Percentiles rank a stretch among this genome's conserved stretches.
Conservation (phyloP, 2,329 filamentous ascomycete genomes). For the Beauveria sp. region DNA sequence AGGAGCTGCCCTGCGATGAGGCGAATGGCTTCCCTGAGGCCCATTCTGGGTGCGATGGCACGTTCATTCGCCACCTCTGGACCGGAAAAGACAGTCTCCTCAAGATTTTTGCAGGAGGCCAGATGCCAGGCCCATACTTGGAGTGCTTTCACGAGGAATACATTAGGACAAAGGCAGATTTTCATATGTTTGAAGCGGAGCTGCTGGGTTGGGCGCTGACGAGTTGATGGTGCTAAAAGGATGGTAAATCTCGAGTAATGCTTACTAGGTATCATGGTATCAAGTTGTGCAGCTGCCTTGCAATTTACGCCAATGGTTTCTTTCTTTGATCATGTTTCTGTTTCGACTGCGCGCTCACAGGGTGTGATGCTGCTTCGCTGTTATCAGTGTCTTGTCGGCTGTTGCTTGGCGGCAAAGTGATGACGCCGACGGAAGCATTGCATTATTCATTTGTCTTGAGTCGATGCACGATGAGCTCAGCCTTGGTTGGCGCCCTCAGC, state of each 20-base stretch:
- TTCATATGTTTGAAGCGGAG: slow-evolving; percentile 29
- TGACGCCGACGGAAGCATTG: neutral
- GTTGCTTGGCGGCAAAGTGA: neutral
- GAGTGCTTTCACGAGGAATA: slow-evolving; percentile 30
- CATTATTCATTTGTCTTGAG: neutral
- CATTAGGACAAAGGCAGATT: slow-evolving; percentile 25
- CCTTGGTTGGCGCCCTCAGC: neutral
- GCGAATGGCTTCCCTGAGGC: slow-evolving; percentile 37
- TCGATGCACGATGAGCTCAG: neutral
- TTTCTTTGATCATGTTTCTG: neutral
- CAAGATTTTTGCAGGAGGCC: slow-evolving; percentile 30
- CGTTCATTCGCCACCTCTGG: slow-evolving; percentile 37
- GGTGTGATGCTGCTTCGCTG: neutral
- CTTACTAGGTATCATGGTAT: neutral
- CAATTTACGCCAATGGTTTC: neutral
- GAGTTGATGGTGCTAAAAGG: neutral
- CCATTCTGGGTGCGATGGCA: slow-evolving; percentile 29
- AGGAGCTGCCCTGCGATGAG: slow-evolving; percentile 32
- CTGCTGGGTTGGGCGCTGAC: slow-evolving; percentile 20
- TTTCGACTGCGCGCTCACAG: neutral
- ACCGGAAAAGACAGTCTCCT: slow-evolving; percentile 32
- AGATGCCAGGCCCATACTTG: slow-evolving; percentile 29
- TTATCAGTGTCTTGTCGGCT: neutral
- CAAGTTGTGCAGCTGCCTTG: neutral
- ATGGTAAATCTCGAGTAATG: neutral